These are phyloP conservation scores for Neltuma alba DNA, from an alignment of 306 rosid species.

Conservation along the genomic window DNA sequence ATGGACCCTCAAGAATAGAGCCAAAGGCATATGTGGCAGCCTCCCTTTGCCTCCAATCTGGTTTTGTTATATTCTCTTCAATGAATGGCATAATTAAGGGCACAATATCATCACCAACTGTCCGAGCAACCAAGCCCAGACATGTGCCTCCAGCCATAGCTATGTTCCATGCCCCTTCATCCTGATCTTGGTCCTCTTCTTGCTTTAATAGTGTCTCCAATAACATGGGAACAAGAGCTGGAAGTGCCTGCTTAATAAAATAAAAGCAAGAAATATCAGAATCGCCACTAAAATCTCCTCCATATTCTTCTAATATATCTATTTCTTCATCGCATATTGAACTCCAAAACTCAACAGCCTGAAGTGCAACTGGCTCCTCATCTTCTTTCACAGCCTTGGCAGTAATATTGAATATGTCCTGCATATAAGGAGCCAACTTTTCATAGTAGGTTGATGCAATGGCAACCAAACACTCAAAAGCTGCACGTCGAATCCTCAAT, in stretches of 20 bases:
- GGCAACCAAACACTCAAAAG: slow-evolving; percentile 4
- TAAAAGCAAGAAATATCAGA: neutral
- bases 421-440: neutral
- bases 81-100: neutral
- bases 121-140: slow-evolving; percentile 1
- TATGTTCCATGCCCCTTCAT: slow-evolving; percentile 1
- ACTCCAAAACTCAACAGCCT: slow-evolving; percentile 4
- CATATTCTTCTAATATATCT: neutral
- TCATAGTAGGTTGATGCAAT: slow-evolving; percentile 1
- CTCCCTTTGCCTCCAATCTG: slow-evolving; percentile 1
- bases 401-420: neutral
- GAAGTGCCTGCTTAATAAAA: neutral
- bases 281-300: neutral
- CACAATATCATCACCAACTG: slow-evolving; percentile 7
- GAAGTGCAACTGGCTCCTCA: slow-evolving; percentile 2
- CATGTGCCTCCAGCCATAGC: slow-evolving; percentile 8
- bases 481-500: neutral
- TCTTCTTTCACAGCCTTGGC: slow-evolving; percentile 4
- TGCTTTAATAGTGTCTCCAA: neutral
- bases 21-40: neutral
- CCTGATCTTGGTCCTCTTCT: slow-evolving; percentile 6
- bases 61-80: slow-evolving; percentile 1
- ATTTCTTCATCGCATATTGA: neutral
- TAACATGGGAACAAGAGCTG: slow-evolving; percentile 4
- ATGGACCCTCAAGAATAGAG: slow-evolving; percentile 1